Evolutionary conservation across 495 filamentous ascomycete genomes (phyloP), one percentile per base, ranked within the genome.

Genomic region (Aspergillus hancockii): DNA sequence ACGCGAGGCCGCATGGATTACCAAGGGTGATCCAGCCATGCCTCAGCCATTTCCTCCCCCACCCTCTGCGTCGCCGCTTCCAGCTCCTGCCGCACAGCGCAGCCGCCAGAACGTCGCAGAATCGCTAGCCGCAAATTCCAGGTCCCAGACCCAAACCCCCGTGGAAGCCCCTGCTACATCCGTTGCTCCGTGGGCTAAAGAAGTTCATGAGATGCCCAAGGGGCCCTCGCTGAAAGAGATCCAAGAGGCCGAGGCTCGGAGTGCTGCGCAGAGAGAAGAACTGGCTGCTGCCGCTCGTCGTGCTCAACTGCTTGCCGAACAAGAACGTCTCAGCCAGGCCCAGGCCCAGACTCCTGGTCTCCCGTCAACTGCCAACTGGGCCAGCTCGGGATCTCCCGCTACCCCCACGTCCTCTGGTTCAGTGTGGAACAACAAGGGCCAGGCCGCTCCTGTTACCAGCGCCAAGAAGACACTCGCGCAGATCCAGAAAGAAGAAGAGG

Each of bases 221-320:
- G 92, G 90, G 0, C 94, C 93, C 3, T 97, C 93, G 55, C 80
- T 98, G 55, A 97, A 91, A 75, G 93, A 98, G 66, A 98, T 98
- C 40, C 94, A 98, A 68, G 94, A 96, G 73, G 85, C 90, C 23
- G 94, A 98, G 72, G 93, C 94, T 36, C 88, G 88, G 64, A 94
- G 90, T 67, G 93, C 92, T n/a, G 93, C 94, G 10, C 89, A 94
- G 71, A 87, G 83, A 30, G 94, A 97, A 65, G 92, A 94, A 62
- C 75, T 86, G 32, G 92, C 90, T 14, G 88, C 90, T 14, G 88
- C 92, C 18, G 85, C 87, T 57, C 89, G 94, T 60, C 89, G 90
- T 60, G 87, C 85, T 30, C 81, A 87, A 25, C 75, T 88, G 28
- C 69, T 80, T 23, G 78, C 79, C 0, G 90, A 97, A 70, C 91